A percentile compares a stretch with the other conserved stretches of the same genome.
phyloP scores from a whole-genome alignment of 768 basidiomycete species.

The Termitomyces sp. region DNA sequence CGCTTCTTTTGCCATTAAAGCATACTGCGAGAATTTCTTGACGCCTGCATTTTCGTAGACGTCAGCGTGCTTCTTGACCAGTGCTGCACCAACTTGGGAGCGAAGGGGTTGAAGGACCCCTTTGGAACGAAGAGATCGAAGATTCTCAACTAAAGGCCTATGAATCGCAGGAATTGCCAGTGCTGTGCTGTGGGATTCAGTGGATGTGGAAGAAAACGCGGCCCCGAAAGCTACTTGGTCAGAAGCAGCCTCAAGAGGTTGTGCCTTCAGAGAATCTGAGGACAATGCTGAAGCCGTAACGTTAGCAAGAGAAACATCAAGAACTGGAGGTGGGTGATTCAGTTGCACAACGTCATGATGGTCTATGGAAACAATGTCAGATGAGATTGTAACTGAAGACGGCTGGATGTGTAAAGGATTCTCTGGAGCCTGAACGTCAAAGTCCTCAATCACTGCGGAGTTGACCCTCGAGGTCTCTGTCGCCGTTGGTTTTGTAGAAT shows the following conservation, averaged over 20 bases:
- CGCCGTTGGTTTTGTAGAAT: not conserved
- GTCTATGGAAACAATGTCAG: not conserved
- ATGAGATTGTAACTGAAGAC: not conserved
- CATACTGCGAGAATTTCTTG: constrained; percentile 35
- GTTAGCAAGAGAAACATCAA: not conserved
- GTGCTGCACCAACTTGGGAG: constrained; percentile 25
- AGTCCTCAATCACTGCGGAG: no score
- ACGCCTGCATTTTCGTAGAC: constrained; percentile 35
- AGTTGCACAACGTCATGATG: not conserved
- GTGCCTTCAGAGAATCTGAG: not conserved
- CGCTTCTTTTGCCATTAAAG: constrained; percentile 20
- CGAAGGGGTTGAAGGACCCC: constrained; percentile 24
- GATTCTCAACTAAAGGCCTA: constrained; percentile 24
- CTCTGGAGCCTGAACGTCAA: not conserved
- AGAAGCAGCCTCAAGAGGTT: not conserved
- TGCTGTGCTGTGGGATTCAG: not conserved
- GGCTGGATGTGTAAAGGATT: not conserved
- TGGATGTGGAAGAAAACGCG: not conserved
- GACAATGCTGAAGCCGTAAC: not conserved
- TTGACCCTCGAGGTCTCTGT: no score
- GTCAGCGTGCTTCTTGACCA: constrained; percentile 17
- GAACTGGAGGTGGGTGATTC: not conserved
- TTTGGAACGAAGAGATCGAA: constrained; percentile 22
- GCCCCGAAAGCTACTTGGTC: not conserved
- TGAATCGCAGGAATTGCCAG: constrained; percentile 17